Evolutionary conservation across 1,139 yeast species (phyloP), one percentile per base, ranked within the genome.

Genomic region (Saccharomyces pastorianus): DNA sequence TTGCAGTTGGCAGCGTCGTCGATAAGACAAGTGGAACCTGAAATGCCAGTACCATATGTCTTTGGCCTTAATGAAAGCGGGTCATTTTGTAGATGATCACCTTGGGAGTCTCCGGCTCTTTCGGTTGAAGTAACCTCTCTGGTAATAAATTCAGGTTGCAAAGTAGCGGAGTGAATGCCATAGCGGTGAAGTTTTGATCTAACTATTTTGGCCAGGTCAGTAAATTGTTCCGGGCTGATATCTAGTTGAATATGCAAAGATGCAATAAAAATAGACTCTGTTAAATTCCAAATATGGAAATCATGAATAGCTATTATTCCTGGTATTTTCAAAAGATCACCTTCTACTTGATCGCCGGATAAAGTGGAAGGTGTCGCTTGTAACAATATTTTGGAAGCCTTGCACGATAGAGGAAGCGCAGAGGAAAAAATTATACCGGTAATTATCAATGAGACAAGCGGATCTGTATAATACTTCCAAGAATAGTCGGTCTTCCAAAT

Each of bases 231-330:
- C n/a, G 87, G 85, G 4, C 78, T 75, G 17, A 80, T 78, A 54
- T 79, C 77, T 50, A 90, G 77, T 62, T 90, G 88, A 47, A 90
- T 85, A 68, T 93, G 99, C 59, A 93, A 77, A 0, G 96, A 86
- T 1, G 97, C 97, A 66, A 93, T 88, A 62, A 84, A 78, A 55
- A 88, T 80, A 60, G 85, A 88, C 72, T 93, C 99, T 55, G 91
- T 88, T 62, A 93, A 78, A 69, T 90, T 93, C 99, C 99, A 93
- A 57, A 93, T 86, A 69, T 93, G 99, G 76, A 93, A 84, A 69
- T 93, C 99, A 69, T 93, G 99, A 46, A 93, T 83, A 5, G 95
- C 88, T 58, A 82, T 78, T 52, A 93, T 95, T 25, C 91, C 88
- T 0, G 83, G 80, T 28, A 91, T 77, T 52, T 76, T 74, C 26